Evolutionary conservation across 1,284 basidiomycete species (phyloP).

Genomic region (Mycosarcoma maydis): DNA sequence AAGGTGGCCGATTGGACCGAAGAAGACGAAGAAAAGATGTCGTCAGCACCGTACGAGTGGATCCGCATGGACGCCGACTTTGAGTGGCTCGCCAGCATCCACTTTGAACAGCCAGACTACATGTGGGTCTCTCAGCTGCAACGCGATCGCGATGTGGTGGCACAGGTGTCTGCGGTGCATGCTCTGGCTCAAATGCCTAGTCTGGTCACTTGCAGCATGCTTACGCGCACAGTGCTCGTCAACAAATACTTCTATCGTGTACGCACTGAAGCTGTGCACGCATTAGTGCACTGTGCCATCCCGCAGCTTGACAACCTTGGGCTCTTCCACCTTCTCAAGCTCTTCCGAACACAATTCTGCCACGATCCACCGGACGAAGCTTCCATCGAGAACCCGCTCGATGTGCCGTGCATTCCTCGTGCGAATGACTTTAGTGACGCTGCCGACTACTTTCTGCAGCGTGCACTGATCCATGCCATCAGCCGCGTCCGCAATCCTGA

Average conservation of each 20-base stretch:
- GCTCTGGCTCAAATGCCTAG: slow-evolving; percentile 80
- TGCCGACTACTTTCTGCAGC: slow-evolving; percentile 91
- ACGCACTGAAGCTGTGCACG: slow-evolving; percentile 89
- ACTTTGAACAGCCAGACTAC: slow-evolving; percentile 94
- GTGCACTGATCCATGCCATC: slow-evolving; percentile 83
- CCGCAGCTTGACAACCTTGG: slow-evolving; percentile 84
- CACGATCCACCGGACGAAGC: slow-evolving; percentile 70
- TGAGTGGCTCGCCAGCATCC: slow-evolving; percentile 93
- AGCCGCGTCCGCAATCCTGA: slow-evolving; percentile 81
- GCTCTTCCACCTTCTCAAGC: slow-evolving; percentile 93
- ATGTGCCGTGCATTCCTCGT: slow-evolving; percentile 82
- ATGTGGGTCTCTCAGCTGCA: slow-evolving; percentile 99
- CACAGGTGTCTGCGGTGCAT: slow-evolving; percentile 68
- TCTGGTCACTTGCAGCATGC: slow-evolving; percentile 85
- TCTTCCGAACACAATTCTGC: slow-evolving; percentile 88
- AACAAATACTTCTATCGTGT: slow-evolving; percentile 98
- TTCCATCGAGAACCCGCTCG: slow-evolving; percentile 42
- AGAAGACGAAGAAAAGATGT: slow-evolving; percentile 91
- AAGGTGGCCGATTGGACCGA: slow-evolving; percentile 95
- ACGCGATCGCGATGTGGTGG: slow-evolving; percentile 95
- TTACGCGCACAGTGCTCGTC: slow-evolving; percentile 92
- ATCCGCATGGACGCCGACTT: slow-evolving; percentile 98
- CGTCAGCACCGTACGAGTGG: slow-evolving; percentile 90
- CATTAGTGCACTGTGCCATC: slow-evolving; percentile 87
- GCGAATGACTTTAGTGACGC: slow-evolving; percentile 94